These are phyloP conservation scores for Blastobotrys petasosporus DNA, from an alignment of 1,139 yeast genomes.

Conservation along the genomic window DNA sequence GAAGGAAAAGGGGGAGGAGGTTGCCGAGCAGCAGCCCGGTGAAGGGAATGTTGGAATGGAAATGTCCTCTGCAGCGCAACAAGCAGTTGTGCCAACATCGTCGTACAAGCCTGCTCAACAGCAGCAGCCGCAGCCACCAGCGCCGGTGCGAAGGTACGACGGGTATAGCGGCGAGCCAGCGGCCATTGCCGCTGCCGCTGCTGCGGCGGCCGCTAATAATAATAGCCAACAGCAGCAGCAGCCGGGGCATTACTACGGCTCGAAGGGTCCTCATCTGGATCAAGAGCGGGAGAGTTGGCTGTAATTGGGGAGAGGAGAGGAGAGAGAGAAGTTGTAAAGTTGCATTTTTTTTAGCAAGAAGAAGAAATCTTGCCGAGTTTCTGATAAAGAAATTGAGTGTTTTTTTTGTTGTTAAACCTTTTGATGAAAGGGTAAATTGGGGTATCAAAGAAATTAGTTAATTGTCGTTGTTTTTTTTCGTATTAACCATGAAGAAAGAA, in stretches of 20 bases:
- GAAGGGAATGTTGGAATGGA: not conserved
- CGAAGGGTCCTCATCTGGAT: too few species aligned
- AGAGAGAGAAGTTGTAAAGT: not conserved
- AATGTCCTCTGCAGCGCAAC: not conserved
- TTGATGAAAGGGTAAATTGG: too few species aligned
- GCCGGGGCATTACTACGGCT: too few species aligned
- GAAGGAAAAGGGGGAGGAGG: conserved; percentile 2
- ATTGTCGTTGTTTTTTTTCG: too few species aligned
- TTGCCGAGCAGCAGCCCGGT: not conserved
- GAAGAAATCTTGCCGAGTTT: too few species aligned
- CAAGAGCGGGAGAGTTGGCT: too few species aligned
- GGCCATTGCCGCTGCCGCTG: conserved; percentile 10
- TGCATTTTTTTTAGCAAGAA: not conserved
- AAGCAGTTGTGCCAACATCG: not conserved
- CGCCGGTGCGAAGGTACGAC: not conserved
- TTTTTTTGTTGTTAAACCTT: too few species aligned
- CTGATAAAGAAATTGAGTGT: too few species aligned
- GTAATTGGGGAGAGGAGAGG: conserved; percentile 11
- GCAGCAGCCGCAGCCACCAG: not conserved
- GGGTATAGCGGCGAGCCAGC: not conserved
- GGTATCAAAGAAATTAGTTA: too few species aligned
- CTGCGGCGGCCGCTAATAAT: not conserved
- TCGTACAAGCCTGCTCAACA: too few species aligned
- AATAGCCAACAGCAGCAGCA: too few species aligned
- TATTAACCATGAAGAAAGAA: not conserved